Conservation (phyloP, 2,329 filamentous ascomycete genomes). For the Pseudogymnoascus sp. region DNA sequence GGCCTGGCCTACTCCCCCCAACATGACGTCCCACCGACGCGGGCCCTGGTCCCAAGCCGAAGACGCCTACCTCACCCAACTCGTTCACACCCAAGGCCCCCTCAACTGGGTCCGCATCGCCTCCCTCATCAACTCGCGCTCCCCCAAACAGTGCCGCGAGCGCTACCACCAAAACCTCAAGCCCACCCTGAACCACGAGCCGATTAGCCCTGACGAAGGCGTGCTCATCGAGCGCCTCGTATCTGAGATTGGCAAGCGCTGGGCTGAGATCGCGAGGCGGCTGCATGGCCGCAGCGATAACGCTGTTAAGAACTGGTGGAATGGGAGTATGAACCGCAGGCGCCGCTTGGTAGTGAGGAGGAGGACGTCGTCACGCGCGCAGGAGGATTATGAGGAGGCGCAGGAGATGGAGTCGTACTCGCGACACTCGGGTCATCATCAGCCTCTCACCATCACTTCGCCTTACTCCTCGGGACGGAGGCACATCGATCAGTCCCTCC, state of each 20-base stretch:
- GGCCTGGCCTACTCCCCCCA: neutral
- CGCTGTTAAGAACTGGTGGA: constrained; percentile 97
- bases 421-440: constrained; percentile 15
- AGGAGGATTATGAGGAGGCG: constrained; percentile 25
- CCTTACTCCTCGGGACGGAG: constrained; percentile 31
- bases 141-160: constrained; percentile 92
- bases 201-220: constrained; percentile 65
- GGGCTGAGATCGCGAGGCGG: constrained; percentile 84
- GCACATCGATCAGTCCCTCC: constrained; percentile 48
- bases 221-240: constrained; percentile 71
- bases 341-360: constrained; percentile 30
- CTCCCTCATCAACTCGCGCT: constrained; percentile 64
- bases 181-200: constrained; percentile 63
- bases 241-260: constrained; percentile 70
- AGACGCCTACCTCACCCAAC: constrained; percentile 61
- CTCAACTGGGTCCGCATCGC: constrained; percentile 90
- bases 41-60: constrained; percentile 80
- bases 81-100: constrained; percentile 65
- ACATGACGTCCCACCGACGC: constrained; percentile 49
- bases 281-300: constrained; percentile 86
- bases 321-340: constrained; percentile 81
- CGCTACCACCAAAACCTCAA: constrained; percentile 92
- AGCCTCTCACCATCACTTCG: constrained; percentile 18
- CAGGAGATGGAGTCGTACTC: constrained; percentile 28
- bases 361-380: constrained; percentile 21